Conservation (phyloP, 2,329 filamentous ascomycete species). For the Anisogramma anomala region DNA sequence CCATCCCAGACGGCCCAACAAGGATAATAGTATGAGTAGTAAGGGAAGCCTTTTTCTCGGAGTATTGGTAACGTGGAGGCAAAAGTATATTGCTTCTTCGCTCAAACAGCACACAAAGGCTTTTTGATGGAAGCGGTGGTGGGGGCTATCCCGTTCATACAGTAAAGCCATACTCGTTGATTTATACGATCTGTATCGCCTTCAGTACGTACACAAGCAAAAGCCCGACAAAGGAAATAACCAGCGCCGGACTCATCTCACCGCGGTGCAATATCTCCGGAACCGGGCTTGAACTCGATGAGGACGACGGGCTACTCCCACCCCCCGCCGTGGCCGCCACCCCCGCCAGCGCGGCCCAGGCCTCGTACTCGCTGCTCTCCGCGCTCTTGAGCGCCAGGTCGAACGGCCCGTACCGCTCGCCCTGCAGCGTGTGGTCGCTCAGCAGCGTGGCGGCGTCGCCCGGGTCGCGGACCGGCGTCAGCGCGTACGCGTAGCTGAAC, state of each 20-base stretch:
- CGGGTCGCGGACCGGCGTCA: slow-evolving; percentile 11
- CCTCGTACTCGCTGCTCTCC: slow-evolving; percentile 8
- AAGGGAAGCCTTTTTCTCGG: no score
- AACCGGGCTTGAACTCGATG: slow-evolving; percentile 1
- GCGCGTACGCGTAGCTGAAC: slow-evolving; percentile 13
- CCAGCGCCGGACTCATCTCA: slow-evolving; percentile 2
- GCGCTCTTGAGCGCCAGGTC: slow-evolving; percentile 9
- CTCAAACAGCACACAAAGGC: no score
- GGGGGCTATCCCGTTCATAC: no score
- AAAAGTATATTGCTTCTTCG: no score
- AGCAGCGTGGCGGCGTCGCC: slow-evolving; percentile 7
- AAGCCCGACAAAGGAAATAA: slow-evolving; percentile 3
- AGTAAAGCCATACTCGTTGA: no score
- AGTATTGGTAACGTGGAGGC: no score
- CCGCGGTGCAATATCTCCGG: neutral
- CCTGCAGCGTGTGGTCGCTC: slow-evolving; percentile 14
- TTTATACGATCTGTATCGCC: slow-evolving; percentile 11
- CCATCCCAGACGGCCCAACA: no score
- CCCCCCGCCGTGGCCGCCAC: slow-evolving; percentile 1
- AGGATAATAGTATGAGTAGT: no score
- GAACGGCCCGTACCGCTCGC: slow-evolving; percentile 14
- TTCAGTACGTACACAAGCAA: slow-evolving; percentile 11
- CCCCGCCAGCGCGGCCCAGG: slow-evolving; percentile 9
- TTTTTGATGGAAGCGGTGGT: no score
- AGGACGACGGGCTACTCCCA: neutral